Conservation (phyloP, 331 rosid genomes). For the Rosa hybrid region DNA sequence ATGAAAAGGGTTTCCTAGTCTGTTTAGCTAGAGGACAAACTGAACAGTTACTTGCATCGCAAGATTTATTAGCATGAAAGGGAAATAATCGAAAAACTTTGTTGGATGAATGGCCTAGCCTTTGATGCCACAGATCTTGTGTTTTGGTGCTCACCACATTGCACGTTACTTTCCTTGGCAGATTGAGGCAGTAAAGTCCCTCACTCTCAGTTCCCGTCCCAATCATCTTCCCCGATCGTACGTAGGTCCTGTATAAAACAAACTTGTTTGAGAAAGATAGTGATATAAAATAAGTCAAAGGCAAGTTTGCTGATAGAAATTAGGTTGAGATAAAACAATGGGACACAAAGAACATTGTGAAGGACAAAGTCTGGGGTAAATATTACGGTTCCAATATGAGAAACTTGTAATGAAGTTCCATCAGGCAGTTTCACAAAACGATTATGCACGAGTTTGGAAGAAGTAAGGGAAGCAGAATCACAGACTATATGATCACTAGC, state of each 20-base stretch:
- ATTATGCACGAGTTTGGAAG: background rate
- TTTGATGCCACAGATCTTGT: constrained; percentile 1
- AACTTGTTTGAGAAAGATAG: background rate
- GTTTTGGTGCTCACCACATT: background rate
- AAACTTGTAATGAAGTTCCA: background rate
- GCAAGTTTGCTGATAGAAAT: constrained; percentile 7
- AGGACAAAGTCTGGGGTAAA: background rate
- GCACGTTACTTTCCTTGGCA: background rate
- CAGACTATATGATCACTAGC: background rate
- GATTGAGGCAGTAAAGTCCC: background rate
- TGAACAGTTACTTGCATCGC: background rate
- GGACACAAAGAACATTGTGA: constrained; percentile 15
- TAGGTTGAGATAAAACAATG: background rate
- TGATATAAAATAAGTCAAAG: background rate
- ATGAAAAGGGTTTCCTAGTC: background rate
- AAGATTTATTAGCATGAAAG: background rate
- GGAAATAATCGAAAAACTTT: background rate
- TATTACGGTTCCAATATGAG: background rate
- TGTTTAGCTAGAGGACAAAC: background rate
- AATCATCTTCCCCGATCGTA: constrained; percentile 15
- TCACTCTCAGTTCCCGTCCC: constrained; percentile 4
- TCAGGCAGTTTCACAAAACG: background rate
- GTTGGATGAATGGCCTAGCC: background rate
- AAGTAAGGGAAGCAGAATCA: background rate
- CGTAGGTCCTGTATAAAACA: constrained; percentile 10